Conservation (phyloP, 2,329 filamentous ascomycete species). For the Penicillium frequentans region DNA sequence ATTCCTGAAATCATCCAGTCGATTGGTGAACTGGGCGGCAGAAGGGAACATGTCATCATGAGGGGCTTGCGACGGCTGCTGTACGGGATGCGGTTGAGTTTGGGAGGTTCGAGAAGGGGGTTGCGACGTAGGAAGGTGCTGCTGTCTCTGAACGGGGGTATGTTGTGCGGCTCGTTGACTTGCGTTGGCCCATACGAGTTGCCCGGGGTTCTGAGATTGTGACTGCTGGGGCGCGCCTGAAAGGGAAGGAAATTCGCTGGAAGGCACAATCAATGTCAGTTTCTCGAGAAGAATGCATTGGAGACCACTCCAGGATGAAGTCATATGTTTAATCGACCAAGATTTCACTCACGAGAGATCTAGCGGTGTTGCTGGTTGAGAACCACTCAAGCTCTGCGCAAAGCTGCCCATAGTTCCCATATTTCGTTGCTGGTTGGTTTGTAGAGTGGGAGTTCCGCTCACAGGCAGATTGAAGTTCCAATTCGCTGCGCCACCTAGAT, state of each 20-base stretch:
- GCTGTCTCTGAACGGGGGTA: constrained; percentile 55
- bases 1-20: constrained; percentile 57
- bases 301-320: neutral
- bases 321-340: neutral
- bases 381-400: constrained; percentile 56
- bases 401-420: constrained; percentile 55
- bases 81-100: constrained; percentile 40
- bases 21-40: constrained; percentile 51
- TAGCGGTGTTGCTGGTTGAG: constrained; percentile 54
- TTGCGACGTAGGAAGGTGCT: constrained; percentile 45
- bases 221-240: constrained; percentile 58
- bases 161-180: constrained; percentile 56
- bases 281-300: neutral
- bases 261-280: constrained; percentile 15
- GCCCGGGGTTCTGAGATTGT: constrained; percentile 51
- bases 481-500: constrained; percentile 53
- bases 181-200: constrained; percentile 59
- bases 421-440: constrained; percentile 51
- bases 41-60: constrained; percentile 51
- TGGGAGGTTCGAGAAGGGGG: constrained; percentile 42
- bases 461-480: constrained; percentile 60
- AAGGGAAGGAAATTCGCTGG: constrained; percentile 63
- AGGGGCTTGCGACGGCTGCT: constrained; percentile 47
- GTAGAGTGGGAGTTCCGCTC: constrained; percentile 53
- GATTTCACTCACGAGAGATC: constrained; percentile 56